Percentiles rank a stretch among this genome's conserved stretches.
These are phyloP conservation scores for Dryadomyces sulphureus DNA, from an alignment of 2,329 filamentous ascomycete genomes.

Conservation along the genomic window DNA sequence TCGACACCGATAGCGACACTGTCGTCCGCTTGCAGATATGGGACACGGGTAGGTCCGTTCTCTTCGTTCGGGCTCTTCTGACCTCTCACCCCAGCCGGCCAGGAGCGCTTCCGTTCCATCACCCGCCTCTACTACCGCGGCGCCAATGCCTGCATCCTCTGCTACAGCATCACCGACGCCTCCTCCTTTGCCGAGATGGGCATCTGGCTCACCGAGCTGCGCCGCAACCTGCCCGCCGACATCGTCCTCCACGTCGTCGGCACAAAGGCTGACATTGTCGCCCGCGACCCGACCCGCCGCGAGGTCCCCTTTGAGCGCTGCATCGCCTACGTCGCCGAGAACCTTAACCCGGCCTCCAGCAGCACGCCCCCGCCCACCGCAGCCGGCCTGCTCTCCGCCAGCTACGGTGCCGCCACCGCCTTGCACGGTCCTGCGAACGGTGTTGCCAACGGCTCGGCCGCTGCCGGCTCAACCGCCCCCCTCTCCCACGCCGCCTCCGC, in stretches of 20 bases:
- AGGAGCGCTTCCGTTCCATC: constrained; percentile 90
- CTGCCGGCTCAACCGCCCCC: background rate
- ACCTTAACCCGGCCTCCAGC: constrained; percentile 58
- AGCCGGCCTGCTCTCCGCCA: constrained; percentile 16
- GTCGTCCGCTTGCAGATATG: constrained; percentile 87
- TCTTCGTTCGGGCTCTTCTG: background rate
- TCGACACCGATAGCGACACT: constrained; percentile 74
- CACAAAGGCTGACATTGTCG: constrained; percentile 83
- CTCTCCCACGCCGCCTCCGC: constrained; percentile 3
- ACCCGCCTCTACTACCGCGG: constrained; percentile 92
- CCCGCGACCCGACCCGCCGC: constrained; percentile 61
- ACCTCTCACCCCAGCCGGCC: constrained; percentile 45
- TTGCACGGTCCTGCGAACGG: background rate
- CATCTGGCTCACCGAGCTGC: constrained; percentile 74
- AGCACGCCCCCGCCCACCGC: constrained; percentile 54
- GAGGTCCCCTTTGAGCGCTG: constrained; percentile 90
- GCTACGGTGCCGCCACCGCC: background rate
- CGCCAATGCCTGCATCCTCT: constrained; percentile 84
- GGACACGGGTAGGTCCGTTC: constrained; percentile 53
- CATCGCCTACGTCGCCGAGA: constrained; percentile 89
- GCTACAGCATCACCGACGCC: constrained; percentile 85
- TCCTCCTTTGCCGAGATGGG: constrained; percentile 85
- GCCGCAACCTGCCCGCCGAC: constrained; percentile 60
- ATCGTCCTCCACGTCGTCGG: constrained; percentile 90
- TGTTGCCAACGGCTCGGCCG: no score